These are phyloP conservation scores for Boletus sp. DNA, from an alignment of 768 basidiomycete genomes.

Conservation along the genomic window DNA sequence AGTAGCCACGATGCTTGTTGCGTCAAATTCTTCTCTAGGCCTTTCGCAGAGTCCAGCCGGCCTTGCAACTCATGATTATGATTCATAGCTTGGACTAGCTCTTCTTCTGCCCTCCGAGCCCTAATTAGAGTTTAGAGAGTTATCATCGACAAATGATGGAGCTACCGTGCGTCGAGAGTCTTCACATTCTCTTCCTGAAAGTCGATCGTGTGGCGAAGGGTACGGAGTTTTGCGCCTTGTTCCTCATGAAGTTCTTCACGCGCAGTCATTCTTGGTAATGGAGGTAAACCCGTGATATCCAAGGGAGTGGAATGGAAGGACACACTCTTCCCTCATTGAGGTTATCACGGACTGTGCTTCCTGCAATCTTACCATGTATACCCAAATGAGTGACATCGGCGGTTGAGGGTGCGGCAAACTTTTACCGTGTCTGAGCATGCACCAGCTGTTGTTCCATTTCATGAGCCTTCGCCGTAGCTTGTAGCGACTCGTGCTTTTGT, in stretches of 20 bases:
- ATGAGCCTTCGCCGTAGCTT: slow-evolving; percentile 17
- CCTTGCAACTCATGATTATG: slow-evolving; percentile 27
- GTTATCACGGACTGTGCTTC: slow-evolving; percentile 24
- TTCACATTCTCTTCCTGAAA: slow-evolving; percentile 30
- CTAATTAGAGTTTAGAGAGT: slow-evolving; percentile 17
- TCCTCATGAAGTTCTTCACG: slow-evolving; percentile 24
- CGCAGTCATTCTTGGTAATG: slow-evolving; percentile 20
- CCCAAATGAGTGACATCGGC: slow-evolving; percentile 11
- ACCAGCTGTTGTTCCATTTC: slow-evolving; percentile 28
- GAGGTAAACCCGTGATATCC: slow-evolving; percentile 11
- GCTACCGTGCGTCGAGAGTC: slow-evolving; percentile 26
- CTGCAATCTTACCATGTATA: slow-evolving; percentile 19
- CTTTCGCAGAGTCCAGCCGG: slow-evolving; percentile 24
- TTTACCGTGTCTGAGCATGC: slow-evolving; percentile 23
- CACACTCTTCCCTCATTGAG: slow-evolving; percentile 32
- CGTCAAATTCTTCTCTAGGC: slow-evolving; percentile 22
- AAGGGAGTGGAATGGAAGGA: slow-evolving; percentile 21
- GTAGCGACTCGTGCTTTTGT: slow-evolving; percentile 28
- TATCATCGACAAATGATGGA: background rate
- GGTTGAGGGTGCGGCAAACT: background rate
- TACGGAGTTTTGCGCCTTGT: slow-evolving; percentile 24
- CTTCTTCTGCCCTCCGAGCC: slow-evolving; percentile 18
- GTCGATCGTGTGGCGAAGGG: slow-evolving; percentile 29
- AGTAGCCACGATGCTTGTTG: slow-evolving; percentile 26
- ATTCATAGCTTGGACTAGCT: slow-evolving; percentile 15